Percentiles rank a stretch among this genome's conserved stretches.
Evolutionary conservation across 495 filamentous ascomycete species (phyloP).

Genomic region (Penicillium pulvis): DNA sequence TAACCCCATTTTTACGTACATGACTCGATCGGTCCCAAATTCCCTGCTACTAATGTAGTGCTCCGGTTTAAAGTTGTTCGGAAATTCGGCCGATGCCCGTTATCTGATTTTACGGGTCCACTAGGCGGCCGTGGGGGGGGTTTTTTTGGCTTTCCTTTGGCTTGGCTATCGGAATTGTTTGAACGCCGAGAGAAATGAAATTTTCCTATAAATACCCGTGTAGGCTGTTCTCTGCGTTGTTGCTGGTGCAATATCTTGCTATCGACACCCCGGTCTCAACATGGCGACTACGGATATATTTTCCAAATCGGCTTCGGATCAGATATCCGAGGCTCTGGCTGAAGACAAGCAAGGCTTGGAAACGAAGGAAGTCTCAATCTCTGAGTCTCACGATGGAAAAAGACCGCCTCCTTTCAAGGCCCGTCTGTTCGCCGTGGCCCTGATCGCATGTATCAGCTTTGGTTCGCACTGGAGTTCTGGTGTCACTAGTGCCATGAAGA

Average conservation of each 20-base stretch:
- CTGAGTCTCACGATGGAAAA: conserved; percentile 21
- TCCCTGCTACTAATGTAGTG: background rate
- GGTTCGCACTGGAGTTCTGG: conserved; percentile 46
- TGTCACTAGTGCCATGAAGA: conserved; percentile 50
- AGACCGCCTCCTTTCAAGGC: conserved; percentile 35
- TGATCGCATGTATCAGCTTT: conserved; percentile 48
- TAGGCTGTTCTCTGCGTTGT: background rate
- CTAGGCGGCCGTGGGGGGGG: background rate
- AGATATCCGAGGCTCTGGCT: conserved; percentile 10
- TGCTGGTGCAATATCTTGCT: background rate
- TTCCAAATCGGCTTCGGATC: conserved; percentile 18
- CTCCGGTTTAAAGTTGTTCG: conserved; percentile 8
- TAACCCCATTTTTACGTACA: background rate
- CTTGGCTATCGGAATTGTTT: background rate
- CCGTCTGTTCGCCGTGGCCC: conserved; percentile 35
- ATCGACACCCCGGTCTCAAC: background rate
- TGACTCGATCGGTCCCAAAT: background rate
- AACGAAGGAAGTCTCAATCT: background rate
- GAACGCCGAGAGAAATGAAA: background rate
- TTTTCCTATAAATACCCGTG: background rate
- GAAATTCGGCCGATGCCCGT: conserved; percentile 11
- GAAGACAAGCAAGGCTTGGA: background rate
- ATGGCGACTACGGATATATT: conserved; percentile 17
- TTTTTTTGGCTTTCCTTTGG: background rate
- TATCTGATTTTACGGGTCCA: conserved; percentile 17